Evolutionary conservation across 2,329 filamentous ascomycete genomes (phyloP), one percentile per base, ranked within the genome.

Genomic region (Fusarium dlaminii): DNA sequence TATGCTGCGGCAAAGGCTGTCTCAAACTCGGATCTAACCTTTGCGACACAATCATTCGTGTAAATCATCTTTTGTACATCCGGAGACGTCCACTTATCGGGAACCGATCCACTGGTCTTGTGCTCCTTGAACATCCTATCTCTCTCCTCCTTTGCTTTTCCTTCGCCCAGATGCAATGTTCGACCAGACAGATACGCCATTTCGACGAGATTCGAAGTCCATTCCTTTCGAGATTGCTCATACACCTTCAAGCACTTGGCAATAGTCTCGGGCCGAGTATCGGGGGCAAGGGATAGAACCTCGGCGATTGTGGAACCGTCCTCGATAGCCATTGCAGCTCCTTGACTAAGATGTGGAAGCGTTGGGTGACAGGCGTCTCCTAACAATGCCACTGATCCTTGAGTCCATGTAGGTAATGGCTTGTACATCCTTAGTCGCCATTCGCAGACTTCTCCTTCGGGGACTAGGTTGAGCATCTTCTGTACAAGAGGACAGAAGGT

Each of bases 31-130:
- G 66, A 67, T 46, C 59, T 79, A 40, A 77, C 71, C 54, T 89
- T 86, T 76, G 84, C 81, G 56, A 89, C 85, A 77, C 90, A 91
- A 80, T 92, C 90, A 77, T 90, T 86, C 17, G 87, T 87, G 80
- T 92, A 92, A 68, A 92, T 89, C 86, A 88, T 88, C 80, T 87
- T 86, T 81, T 93, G 91, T 46, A 92, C 89, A 76, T 92, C 90
- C 15, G 90, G 90, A 80, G 91, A 91, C 7, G 90, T 90, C 91
- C 91, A 93, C 83, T 92, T 92, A 82, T 93, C 91, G 6, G 90
- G 90, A 68, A 88, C 88, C 63, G 82, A 86, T 70, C 81, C 85
- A 78, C 86, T 87, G 79, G 76, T 84, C 74, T 84, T 85, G 69
- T 88, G 84, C 60, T 87, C 83, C 46, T 85, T 86, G 79, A 91